These are phyloP conservation scores for Calcarisporium arbuscula DNA, from an alignment of 2,329 filamentous ascomycete genomes.

Conservation along the genomic window DNA sequence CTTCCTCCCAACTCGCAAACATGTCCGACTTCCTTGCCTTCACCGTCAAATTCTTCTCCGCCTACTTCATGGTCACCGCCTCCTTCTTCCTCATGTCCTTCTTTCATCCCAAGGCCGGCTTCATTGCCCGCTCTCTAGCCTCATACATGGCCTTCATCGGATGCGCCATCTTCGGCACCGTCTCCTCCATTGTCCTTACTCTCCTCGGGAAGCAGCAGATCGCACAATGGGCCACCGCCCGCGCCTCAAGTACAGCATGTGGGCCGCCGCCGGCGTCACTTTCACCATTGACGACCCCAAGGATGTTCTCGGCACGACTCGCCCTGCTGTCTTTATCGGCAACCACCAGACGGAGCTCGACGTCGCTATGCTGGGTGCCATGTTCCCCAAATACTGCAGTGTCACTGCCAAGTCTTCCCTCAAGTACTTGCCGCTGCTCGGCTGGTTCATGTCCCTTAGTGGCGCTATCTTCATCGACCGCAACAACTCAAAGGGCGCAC, in stretches of 20 bases:
- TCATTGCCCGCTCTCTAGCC: conserved; percentile 62
- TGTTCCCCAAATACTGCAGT: conserved; percentile 88
- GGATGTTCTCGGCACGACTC: conserved; percentile 53
- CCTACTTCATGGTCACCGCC: conserved; percentile 45
- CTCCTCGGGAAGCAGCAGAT: conserved; percentile 65
- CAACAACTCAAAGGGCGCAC: conserved; percentile 72
- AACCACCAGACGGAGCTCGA: conserved; percentile 98
- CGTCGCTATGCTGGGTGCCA: conserved; percentile 78
- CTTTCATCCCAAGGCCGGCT: conserved; percentile 53
- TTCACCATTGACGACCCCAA: conserved; percentile 68
- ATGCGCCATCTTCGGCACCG: conserved; percentile 65
- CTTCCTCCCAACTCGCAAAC: conserved; percentile 8
- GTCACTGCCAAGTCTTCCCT: conserved; percentile 88
- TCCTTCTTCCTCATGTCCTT: conserved; percentile 58
- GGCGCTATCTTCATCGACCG: conserved; percentile 95
- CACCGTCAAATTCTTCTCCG: conserved; percentile 41
- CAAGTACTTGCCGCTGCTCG: conserved; percentile 73
- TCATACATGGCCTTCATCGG: conserved; percentile 56
- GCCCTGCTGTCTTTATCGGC: conserved; percentile 84
- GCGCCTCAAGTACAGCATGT: conserved; percentile 73
- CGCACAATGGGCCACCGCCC: conserved; percentile 78
- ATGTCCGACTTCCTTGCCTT: conserved; percentile 31
- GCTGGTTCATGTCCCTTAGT: conserved; percentile 88
- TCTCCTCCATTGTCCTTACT: conserved; percentile 66
- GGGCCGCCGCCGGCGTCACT: conserved; percentile 64